Evolutionary conservation across 768 basidiomycete species (phyloP).

Genomic region (Agrocybe praecox): DNA sequence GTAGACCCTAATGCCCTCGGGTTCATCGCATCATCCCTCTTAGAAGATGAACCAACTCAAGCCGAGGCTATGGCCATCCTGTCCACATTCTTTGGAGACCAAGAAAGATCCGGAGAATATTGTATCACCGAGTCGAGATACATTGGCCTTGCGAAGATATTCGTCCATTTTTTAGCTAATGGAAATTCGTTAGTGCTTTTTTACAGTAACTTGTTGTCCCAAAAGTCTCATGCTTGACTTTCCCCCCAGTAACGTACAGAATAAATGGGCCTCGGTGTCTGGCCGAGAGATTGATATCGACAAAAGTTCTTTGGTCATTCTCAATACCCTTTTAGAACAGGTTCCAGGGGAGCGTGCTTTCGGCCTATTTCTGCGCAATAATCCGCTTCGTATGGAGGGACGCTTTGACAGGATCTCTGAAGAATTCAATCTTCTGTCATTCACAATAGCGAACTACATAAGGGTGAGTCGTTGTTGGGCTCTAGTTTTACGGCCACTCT

Average conservation of each 20-base stretch:
- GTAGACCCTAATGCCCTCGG: not conserved
- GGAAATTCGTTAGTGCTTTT: not conserved
- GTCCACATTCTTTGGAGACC: not conserved
- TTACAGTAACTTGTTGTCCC: not conserved
- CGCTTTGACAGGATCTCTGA: not conserved
- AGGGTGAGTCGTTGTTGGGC: not conserved
- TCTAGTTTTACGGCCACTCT: no score
- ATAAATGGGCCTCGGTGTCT: not conserved
- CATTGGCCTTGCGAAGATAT: not conserved
- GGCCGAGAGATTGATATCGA: not conserved
- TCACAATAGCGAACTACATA: not conserved
- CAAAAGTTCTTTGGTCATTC: not conserved
- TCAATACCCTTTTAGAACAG: not conserved
- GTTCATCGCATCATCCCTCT: not conserved
- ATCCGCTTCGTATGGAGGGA: not conserved
- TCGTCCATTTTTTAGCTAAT: not conserved
- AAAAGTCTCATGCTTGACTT: not conserved
- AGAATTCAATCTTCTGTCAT: not conserved
- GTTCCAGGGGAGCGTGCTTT: not conserved
- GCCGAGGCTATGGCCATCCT: not conserved
- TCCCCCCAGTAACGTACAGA: not conserved
- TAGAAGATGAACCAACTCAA: not conserved
- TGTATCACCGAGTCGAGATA: not conserved
- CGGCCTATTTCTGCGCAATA: not conserved
- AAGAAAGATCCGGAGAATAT: not conserved